Base-by-base conservation (phyloP, 1,139 yeast species). In the Geotrichum europaeum region DNA sequence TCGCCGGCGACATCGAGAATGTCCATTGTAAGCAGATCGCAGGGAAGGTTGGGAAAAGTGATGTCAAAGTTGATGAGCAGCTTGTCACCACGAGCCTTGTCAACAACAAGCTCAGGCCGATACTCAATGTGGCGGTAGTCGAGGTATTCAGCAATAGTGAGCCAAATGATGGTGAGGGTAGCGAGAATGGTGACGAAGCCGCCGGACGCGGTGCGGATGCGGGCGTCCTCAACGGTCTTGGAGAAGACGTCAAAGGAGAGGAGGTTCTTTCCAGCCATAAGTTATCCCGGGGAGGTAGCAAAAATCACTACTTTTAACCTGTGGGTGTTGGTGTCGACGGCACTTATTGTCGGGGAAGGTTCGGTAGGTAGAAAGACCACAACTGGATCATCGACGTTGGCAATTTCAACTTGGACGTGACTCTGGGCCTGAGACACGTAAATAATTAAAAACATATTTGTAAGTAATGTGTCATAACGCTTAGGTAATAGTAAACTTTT, bases 161-260 rank as follows among this genome's bases (percentile, higher is more conserved):
- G 79, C 62, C 87, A 68, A 32, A 86, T 63, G 34, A 90, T 86
- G 6, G 88, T 79, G 20, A 84, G 59, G 1, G 85, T 72, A 69
- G 97, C 87, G 5, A 84, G 75, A 56, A 94, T 72, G 7, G 98
- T 91, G 67, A 94, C 89, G 49, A 90, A 70, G 2, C 97, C 99
- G 58, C 99, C 99, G 6, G 94, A 81, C 3, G 92, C 81, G 2
- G 99, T 94, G 66, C 88, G 84, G 63, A 94, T 84, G 61, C 89
- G 81, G 5, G 96, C 96, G 73, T 94, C 99, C 69, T 92, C 98
- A 53, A 89, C 92, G 6, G 98, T 90, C 75, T 91, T 92, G 43
- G 96, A 85, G 74, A 94, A 94, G 13, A 96, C 97, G 74, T 94
- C 99, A 64, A 88, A 79, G 51, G 86, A 82, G 60, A 88, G 77